Conservation (phyloP, 768 basidiomycete species). For the Tephrocybe sp. region DNA sequence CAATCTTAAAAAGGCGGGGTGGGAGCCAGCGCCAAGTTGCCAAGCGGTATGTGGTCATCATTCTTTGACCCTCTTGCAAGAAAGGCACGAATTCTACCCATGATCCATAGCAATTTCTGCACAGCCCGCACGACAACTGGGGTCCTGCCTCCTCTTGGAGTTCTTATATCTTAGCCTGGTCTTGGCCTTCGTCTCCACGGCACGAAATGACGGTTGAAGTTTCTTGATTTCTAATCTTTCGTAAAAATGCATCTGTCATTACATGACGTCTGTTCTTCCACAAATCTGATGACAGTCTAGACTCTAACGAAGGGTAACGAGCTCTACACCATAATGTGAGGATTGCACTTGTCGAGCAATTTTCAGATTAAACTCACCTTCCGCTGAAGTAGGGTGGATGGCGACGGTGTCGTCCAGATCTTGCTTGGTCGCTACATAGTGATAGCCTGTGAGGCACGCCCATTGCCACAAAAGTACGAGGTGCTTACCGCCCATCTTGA, state of each 20-base stretch:
- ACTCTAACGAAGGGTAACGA: constrained; percentile 44
- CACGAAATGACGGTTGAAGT: neutral
- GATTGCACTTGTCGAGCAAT: neutral
- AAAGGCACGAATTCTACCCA: neutral
- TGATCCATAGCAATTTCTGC: neutral
- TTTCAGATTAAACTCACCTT: constrained; percentile 49
- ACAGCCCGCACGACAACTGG: constrained; percentile 4
- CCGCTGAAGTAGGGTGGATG: constrained; percentile 86
- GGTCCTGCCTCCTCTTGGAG: constrained; percentile 4
- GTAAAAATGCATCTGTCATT: constrained; percentile 6
- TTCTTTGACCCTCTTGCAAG: neutral
- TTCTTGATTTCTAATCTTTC: neutral
- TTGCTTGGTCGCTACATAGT: constrained; percentile 59
- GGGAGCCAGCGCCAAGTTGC: neutral
- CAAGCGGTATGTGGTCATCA: neutral
- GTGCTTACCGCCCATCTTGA: constrained; percentile 83
- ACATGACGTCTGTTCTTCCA: neutral
- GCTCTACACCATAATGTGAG: constrained; percentile 37
- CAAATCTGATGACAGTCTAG: neutral
- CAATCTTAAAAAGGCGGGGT: neutral
- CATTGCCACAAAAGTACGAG: neutral
- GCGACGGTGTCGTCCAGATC: constrained; percentile 89
- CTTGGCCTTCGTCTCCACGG: neutral
- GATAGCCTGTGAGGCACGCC: constrained; percentile 4
- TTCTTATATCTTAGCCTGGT: neutral